phyloP scores from a whole-genome alignment of 2,329 filamentous ascomycete species.

The Ophiostoma ips region DNA sequence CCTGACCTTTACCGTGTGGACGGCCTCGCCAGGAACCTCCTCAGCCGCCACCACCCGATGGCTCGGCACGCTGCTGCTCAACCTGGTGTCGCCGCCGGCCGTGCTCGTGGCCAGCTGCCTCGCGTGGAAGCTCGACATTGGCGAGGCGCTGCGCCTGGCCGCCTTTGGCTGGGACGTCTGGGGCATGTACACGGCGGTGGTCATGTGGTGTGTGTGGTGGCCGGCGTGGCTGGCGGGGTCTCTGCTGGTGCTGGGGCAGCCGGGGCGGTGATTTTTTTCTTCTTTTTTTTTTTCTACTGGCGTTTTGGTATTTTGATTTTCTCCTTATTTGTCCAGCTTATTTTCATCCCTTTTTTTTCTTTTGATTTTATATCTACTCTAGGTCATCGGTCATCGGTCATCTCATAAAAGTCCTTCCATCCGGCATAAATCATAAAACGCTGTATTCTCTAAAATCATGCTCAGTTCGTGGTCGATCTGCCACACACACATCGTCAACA shows the following conservation, averaged over 20 bases:
- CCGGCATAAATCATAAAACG: too few species aligned
- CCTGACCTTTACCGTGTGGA: conserved; percentile 53
- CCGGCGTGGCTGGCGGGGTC: conserved; percentile 68
- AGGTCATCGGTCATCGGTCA: too few species aligned
- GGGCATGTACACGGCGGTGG: conserved; percentile 77
- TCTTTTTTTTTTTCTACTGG: not conserved
- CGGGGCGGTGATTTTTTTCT: not conserved
- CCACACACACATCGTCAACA: too few species aligned
- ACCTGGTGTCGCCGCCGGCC: conserved; percentile 47
- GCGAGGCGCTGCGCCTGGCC: conserved; percentile 52
- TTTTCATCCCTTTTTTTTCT: not conserved
- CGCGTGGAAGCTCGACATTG: conserved; percentile 28
- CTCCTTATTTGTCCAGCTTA: not conserved
- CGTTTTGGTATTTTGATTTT: not conserved
- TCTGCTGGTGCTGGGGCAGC: conserved; percentile 35
- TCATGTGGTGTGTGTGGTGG: conserved; percentile 95
- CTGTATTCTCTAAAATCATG: too few species aligned
- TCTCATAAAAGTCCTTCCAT: too few species aligned
- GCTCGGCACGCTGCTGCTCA: conserved; percentile 37
- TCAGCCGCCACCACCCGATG: conserved; percentile 26
- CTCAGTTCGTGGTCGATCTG: too few species aligned
- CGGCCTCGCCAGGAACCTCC: conserved; percentile 19
- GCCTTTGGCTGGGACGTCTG: conserved; percentile 82
- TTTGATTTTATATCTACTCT: too few species aligned
- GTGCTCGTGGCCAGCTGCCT: conserved; percentile 35